These are phyloP conservation scores for Scopulariopsis brevicaulis DNA, from an alignment of 2,329 filamentous ascomycete species.

Conservation along the genomic window DNA sequence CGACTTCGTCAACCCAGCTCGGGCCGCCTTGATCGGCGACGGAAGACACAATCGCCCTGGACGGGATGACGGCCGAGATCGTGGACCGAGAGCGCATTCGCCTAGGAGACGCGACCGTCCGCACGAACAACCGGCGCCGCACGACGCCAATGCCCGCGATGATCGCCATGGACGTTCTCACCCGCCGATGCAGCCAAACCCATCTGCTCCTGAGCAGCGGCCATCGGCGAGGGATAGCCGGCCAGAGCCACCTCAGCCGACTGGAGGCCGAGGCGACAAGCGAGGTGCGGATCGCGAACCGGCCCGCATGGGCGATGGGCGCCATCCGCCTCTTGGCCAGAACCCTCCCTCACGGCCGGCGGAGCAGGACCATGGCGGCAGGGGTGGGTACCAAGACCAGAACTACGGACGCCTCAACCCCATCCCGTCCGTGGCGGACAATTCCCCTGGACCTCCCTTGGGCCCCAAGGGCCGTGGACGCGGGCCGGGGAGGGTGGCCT, in stretches of 20 bases:
- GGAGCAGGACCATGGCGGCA: constrained; percentile 35
- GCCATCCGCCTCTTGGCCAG: background rate
- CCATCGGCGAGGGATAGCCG: constrained; percentile 17
- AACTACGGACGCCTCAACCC: constrained; percentile 52
- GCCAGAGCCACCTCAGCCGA: constrained; percentile 18
- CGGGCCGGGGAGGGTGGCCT: constrained; percentile 24
- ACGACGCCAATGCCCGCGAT: constrained; percentile 27
- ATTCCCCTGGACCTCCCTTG: constrained; percentile 29
- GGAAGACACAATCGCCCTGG: constrained; percentile 20
- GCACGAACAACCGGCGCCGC: constrained; percentile 16
- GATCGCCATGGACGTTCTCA: constrained; percentile 33
- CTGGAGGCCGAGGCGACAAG: constrained; percentile 19
- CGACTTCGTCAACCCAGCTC: constrained; percentile 34
- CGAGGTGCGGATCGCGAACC: constrained; percentile 24
- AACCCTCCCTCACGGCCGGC: constrained; percentile 15
- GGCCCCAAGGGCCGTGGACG: constrained; percentile 42
- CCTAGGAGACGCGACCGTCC: constrained; percentile 29
- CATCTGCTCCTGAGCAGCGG: constrained; percentile 14
- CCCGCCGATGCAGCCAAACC: background rate
- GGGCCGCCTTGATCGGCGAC: constrained; percentile 32
- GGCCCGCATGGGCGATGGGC: constrained; percentile 11
- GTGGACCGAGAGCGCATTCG: constrained; percentile 30
- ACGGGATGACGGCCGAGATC: constrained; percentile 34
- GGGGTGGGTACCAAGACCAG: constrained; percentile 42
- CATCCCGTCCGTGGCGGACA: constrained; percentile 30